These are phyloP conservation scores for Rhynchospora breviuscula DNA, from an alignment of 176 grass and related monocot species.

Conservation along the genomic window DNA sequence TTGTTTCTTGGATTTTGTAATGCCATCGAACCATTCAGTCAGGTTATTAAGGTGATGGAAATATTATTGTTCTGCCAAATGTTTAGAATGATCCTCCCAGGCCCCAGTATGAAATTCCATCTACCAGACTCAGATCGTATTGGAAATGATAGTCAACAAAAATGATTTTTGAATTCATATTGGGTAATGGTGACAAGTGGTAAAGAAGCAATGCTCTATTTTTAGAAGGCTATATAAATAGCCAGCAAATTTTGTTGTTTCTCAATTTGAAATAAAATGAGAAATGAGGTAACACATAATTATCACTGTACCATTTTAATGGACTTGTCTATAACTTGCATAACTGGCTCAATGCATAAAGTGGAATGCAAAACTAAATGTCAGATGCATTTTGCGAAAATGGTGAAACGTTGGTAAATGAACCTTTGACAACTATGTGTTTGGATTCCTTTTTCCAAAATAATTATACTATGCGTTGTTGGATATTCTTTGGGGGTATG, in stretches of 20 bases:
- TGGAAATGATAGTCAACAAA: neutral
- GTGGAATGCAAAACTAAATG: neutral
- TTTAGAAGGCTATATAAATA: neutral
- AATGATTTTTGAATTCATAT: neutral
- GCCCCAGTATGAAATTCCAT: neutral
- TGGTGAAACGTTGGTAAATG: neutral
- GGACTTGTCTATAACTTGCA: neutral
- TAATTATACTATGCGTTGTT: neutral
- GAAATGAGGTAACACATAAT: neutral
- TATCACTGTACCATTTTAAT: neutral
- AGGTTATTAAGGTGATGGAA: neutral
- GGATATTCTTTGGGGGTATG: neutral
- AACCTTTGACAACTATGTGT: neutral
- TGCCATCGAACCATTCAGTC: neutral
- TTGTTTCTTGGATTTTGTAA: neutral
- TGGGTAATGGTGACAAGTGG: neutral
- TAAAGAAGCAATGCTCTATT: neutral
- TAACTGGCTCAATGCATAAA: neutral
- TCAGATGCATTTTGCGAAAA: neutral
- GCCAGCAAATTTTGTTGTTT: neutral
- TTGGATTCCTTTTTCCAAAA: neutral
- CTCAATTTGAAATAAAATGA: neutral
- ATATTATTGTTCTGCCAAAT: neutral
- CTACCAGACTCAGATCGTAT: neutral
- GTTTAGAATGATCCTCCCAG: neutral